These are phyloP conservation scores for Kwoniella bestiolae DNA, from an alignment of 768 basidiomycete species.

Conservation along the genomic window DNA sequence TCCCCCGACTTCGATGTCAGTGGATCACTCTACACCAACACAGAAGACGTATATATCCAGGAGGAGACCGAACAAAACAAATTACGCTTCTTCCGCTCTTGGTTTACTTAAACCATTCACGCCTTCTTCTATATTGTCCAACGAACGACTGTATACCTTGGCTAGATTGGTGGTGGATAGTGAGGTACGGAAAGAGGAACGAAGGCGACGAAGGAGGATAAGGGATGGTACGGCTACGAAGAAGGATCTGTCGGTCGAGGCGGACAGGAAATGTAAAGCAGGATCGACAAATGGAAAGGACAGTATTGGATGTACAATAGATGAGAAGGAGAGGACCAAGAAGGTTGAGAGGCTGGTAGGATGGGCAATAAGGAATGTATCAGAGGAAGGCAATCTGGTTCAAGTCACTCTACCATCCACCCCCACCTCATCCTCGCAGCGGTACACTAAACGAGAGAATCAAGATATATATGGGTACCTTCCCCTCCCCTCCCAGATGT, in stretches of 20 bases:
- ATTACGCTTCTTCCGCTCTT: not conserved
- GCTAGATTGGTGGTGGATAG: constrained; percentile 38
- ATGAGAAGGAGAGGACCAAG: constrained; percentile 6
- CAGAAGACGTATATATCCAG: not conserved
- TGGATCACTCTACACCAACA: constrained; percentile 11
- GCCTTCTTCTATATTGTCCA: constrained; percentile 24
- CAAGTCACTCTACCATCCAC: constrained; percentile 22
- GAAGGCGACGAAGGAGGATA: constrained; percentile 34
- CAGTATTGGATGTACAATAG: not conserved
- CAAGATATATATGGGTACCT: constrained; percentile 30
- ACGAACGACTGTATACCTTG: constrained; percentile 33
- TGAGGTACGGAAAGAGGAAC: constrained; percentile 34
- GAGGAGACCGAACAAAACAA: not conserved
- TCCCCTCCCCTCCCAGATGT: constrained; percentile 36
- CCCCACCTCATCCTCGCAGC: not conserved
- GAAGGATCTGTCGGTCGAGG: constrained; percentile 32
- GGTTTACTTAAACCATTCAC: constrained; percentile 23
- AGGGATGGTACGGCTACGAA: constrained; percentile 29
- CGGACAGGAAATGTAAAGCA: constrained; percentile 12
- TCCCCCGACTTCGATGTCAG: too few species aligned
- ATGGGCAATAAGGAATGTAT: constrained; percentile 36
- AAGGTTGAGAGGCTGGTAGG: constrained; percentile 26
- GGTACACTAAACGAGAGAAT: not conserved
- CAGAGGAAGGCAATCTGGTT: constrained; percentile 44
- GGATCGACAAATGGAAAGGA: not conserved